Percentiles rank a stretch among this genome's conserved stretches.
phyloP scores from a whole-genome alignment of 306 rosid genomes.

The Fagus sylvatica region DNA sequence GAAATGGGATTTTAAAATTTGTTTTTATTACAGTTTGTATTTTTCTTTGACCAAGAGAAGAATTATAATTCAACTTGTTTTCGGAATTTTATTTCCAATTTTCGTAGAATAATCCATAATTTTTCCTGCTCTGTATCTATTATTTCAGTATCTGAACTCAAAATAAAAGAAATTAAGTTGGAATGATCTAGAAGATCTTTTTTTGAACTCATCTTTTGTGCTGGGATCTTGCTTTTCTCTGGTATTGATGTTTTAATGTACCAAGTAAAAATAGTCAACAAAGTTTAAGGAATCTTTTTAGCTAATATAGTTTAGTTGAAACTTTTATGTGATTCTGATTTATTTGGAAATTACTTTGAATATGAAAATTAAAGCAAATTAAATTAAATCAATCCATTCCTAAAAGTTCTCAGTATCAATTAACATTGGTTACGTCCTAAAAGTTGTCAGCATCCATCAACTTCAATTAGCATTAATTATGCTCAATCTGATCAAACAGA shows the following conservation, averaged over 20 bases:
- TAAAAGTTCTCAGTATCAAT: too few relatives aligned
- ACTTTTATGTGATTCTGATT: neutral
- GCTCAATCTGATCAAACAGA: too few relatives aligned
- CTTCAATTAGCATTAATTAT: too few relatives aligned
- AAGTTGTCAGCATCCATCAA: too few relatives aligned
- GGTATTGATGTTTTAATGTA: neutral
- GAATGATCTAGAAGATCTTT: neutral
- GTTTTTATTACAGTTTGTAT: neutral
- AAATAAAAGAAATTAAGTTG: neutral
- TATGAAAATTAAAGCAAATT: too few relatives aligned
- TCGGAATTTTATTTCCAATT: neutral
- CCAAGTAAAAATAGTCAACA: neutral
- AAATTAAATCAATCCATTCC: neutral
- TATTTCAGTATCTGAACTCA: neutral
- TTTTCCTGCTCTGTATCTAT: neutral
- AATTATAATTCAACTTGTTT: neutral
- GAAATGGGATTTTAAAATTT: neutral
- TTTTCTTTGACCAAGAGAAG: neutral
- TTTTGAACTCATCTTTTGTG: neutral
- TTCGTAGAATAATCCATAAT: neutral
- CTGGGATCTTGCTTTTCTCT: neutral
- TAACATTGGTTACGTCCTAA: too few relatives aligned
- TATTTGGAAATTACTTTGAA: neutral
- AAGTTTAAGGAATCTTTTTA: neutral
- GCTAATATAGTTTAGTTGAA: neutral